Evolutionary conservation across 2,329 filamentous ascomycete genomes (phyloP).

Genomic region (Emydomyces testavorans): DNA sequence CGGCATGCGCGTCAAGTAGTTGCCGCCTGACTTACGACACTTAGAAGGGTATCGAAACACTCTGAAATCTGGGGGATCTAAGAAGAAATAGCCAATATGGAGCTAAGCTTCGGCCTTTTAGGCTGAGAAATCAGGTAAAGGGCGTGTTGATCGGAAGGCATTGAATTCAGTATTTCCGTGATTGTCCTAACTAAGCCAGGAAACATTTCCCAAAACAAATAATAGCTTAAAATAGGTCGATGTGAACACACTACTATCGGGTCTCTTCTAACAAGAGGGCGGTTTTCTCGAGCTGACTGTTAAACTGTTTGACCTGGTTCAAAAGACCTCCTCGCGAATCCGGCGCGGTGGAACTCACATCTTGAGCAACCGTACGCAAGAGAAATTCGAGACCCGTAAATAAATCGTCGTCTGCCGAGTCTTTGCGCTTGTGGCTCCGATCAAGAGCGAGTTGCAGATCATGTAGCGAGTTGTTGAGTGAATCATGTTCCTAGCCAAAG

Average conservation of each 20-base stretch:
- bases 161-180: no score
- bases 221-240: no score
- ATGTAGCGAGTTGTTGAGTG: slow-evolving; percentile 34
- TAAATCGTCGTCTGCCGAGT: slow-evolving; percentile 16
- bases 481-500: slow-evolving; percentile 25
- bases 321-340: slow-evolving; percentile 33
- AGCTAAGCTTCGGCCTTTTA: no score
- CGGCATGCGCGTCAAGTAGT: no score
- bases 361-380: slow-evolving; percentile 32
- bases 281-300: slow-evolving; percentile 31
- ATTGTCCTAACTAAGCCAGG: no score
- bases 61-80: no score
- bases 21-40: no score
- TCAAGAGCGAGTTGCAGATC: slow-evolving; percentile 34
- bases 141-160: no score
- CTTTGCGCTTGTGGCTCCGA: slow-evolving; percentile 24
- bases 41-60: no score
- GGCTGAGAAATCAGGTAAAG: no score
- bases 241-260: neutral
- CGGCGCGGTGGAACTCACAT: slow-evolving; percentile 31
- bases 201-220: no score
- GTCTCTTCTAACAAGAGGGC: neutral
- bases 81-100: no score
- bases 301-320: slow-evolving; percentile 33
- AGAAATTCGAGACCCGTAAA: slow-evolving; percentile 33